Base-by-base conservation (phyloP, 441 rosid species). In the Syzygium malaccense region DNA sequence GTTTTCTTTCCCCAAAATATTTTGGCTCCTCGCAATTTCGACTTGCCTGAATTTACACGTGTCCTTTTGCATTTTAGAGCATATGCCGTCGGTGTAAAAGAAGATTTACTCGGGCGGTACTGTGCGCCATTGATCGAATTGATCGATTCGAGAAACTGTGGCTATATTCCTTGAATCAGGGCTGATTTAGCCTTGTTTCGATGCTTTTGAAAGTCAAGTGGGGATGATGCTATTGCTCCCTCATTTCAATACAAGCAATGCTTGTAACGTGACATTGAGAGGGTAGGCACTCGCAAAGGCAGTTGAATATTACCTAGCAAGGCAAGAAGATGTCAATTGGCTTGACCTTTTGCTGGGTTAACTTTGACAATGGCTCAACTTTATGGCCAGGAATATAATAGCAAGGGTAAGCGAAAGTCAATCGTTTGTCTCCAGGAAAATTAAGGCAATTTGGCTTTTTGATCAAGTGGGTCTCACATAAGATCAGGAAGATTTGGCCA, bases 21-120 rank as follows among this genome's bases (percentile, higher is more conserved):
- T 25, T 57, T 57, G 5, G n/a, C 1, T 57, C 3, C 62, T 57
- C 62, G 0, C 6, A 57, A 57, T 57, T 57, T 57, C 14, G n/a
- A 57, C 62, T 25, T 2, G n/a, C 14, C 6, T 5, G 14, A 57
- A 56, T 56, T 56, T 55, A 56, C 33, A 68, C 19, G 26, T 18
- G 2, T 18, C 5, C 19, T 33, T 33, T 18, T 33, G 3, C 30
- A 3, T 60, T 62, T 62, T n/a, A 62, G 15, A 14, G 11, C 37
- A 14, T n/a, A n/a, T n/a, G 10, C 20, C 10, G 1, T 2, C 1
- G 20, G 19, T 33, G 26, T 66, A 18, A 19, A 68, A 60, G 28
- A 60, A 8, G 4, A 9, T 4, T 18, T 32, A 68, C 6, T 3
- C 13, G 0, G 2, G 26, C 26, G 0, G 33, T 18, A 33, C 49